Conservation (phyloP, 306 rosid species). For the Nissolia schottii region DNA sequence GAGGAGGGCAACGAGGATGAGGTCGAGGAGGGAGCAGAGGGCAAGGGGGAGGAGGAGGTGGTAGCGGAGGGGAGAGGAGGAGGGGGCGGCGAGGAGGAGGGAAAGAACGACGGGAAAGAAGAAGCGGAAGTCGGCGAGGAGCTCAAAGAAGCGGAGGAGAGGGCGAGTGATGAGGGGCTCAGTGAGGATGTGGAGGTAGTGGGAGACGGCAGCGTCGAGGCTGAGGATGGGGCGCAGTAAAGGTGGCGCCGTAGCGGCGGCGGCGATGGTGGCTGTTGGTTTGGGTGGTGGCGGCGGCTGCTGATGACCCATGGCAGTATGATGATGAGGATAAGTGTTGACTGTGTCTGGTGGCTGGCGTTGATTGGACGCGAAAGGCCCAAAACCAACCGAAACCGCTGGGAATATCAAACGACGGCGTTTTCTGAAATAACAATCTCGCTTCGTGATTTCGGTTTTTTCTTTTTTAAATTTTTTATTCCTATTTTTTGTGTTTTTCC, state of each 20-base stretch:
- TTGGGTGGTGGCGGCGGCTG: conserved; percentile 9
- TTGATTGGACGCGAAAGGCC: neutral
- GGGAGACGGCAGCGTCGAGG: conserved; percentile 41
- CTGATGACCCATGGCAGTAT: conserved; percentile 19
- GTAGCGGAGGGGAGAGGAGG: conserved; percentile 32
- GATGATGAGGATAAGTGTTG: neutral
- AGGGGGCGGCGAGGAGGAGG: conserved; percentile 35
- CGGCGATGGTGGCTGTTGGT: neutral
- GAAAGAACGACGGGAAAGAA: conserved; percentile 56
- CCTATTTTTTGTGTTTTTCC: too few species aligned
- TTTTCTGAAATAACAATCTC: neutral
- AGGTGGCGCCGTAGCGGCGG: conserved; percentile 2
- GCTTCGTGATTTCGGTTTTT: too few species aligned
- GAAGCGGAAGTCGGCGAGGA: conserved; percentile 63
- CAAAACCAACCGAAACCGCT: neutral
- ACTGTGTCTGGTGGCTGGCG: neutral
- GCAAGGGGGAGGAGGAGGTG: conserved; percentile 48
- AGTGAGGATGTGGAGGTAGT: conserved; percentile 33
- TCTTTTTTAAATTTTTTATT: too few species aligned
- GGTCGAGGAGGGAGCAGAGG: conserved; percentile 69
- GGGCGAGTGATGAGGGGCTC: conserved; percentile 37
- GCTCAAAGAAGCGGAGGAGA: conserved; percentile 50
- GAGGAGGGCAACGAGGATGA: conserved; percentile 43
- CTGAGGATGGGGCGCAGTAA: conserved; percentile 32
- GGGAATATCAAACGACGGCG: neutral